Evolutionary conservation across 2,329 filamentous ascomycete genomes (phyloP), one percentile per base, ranked within the genome.

Genomic region (Mycosphaerelloides madeirae): DNA sequence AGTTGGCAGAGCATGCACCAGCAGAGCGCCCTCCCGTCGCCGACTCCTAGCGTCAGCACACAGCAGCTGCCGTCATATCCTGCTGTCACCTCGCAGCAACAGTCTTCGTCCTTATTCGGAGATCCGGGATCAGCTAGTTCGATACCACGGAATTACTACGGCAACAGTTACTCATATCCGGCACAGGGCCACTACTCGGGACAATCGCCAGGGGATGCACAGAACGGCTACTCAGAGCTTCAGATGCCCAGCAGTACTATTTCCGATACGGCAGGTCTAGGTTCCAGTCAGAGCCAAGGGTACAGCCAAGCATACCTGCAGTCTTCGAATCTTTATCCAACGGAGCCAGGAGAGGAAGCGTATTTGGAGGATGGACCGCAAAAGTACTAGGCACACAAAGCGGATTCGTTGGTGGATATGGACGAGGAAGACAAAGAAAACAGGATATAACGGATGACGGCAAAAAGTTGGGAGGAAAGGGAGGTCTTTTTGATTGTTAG

Each of bases 111-210:
- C 11, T 31, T 52, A 15, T 53, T 50, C 29, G 50, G 50, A 36
- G 50, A 50, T 39, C 44, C 50, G 5, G 50, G 50, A n/a, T 38
- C 48, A 18, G 44, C 42, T 18, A 53, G 41, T 37, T 44, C 50
- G 22, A 43, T 53, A 11, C 50, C 50, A 13, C 36, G 50, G 11
- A 43, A 41, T 29, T 39, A 45, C 6, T 53, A 50, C 31, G 31
- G 41, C 18, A 41, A 39, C 38, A 38, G 39, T n/a, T 48, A 50
- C 31, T 44, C 41, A 15, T 48, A 47, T 29, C 39, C 39, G 16
- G 31, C 43, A 16, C 47, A 49, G 34, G 42, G 41, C 7, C 47
- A 46, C 12, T 53, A 50, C 25, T 29, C 35, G 20, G 29, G 36
- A 29, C 45, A 48, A 31, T 15, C 29, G 2, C 22, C 35, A 18